Conservation (phyloP, 2,329 filamentous ascomycete genomes). For the Fonsecaea nubica region DNA sequence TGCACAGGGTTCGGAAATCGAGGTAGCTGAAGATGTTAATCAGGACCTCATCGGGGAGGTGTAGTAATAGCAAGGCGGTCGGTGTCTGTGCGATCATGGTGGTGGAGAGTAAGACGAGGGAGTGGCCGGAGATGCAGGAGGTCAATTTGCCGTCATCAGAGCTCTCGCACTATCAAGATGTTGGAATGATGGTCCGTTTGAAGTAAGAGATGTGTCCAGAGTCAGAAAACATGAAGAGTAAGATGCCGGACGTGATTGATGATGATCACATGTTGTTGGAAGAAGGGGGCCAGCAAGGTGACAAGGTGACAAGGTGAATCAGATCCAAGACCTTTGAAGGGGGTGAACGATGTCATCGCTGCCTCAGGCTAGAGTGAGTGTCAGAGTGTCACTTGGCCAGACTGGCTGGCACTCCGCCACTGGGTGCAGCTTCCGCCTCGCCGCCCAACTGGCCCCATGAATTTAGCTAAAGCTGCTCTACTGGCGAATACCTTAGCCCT, state of each 20-base stretch:
- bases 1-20: constrained; percentile 29
- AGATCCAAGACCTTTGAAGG: not conserved
- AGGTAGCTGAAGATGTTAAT: constrained; percentile 37
- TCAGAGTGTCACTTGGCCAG: constrained; percentile 7
- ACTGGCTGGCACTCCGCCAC: not conserved
- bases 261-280: constrained; percentile 13
- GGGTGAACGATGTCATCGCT: constrained; percentile 22
- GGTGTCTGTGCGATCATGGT: constrained; percentile 35
- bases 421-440: constrained; percentile 6
- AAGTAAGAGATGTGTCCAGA: not conserved
- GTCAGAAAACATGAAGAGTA: not conserved
- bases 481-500: not conserved
- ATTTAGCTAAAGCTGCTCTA: not conserved
- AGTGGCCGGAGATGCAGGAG: constrained; percentile 1
- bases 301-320: constrained; percentile 6
- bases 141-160: constrained; percentile 5
- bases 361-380: constrained; percentile 5
- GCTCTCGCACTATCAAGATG: not conserved
- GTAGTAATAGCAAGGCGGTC: constrained; percentile 31
- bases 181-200: not conserved
- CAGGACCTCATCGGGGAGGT: constrained; percentile 39
- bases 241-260: constrained; percentile 4
- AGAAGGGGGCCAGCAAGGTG: constrained; percentile 3
- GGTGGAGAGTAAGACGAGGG: constrained; percentile 16
- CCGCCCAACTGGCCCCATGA: constrained; percentile 13